Evolutionary conservation across 805 yeast genomes (phyloP), one percentile per base, ranked within the genome.

Genomic region (Candida rishiriensis): DNA sequence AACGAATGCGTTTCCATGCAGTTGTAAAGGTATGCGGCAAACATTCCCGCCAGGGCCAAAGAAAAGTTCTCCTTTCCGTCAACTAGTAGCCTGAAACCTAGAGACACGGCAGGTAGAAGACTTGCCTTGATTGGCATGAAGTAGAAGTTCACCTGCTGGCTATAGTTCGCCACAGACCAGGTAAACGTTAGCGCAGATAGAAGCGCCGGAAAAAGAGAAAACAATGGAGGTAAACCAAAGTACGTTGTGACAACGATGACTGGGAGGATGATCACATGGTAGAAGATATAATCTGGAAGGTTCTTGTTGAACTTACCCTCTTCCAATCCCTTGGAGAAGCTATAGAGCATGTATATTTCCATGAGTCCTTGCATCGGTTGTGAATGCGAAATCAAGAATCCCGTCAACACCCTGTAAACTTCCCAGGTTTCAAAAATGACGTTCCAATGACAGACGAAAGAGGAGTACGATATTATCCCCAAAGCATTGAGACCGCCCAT

Each of bases 1-100:
- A 63, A 57, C 2, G 86, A 75, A 34, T 70, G 64, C 0, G 86
- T 79, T 53, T 81, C 85, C 36, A 80, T 57, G 56, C 88, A 83
- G 48, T 74, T 76, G 63, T 79, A 81, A 4, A 79, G 46, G 55
- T 83, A 83, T 0, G 79, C 85, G 3, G 78, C 77, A 15, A 64
- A 51, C 46, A 77, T 69, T 2, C 88, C 88, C 34, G 75, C 57
- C 4, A 73, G 48, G 0, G 76, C 65, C 46, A 73, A 68, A 3
- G 65, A 52, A 41, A 72, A 68, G 15, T 70, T 58, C 2, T 63
- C 56, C 34, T 63, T 65, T 3, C 81, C 80, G 34, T 67, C 70
- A 3, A 72, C 58, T 18, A 81, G 60, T 36, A 74, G 65, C 14
- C 76, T 49, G 50, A 72, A 71, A 3, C 76, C 70, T 9, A 70